Percentiles rank a stretch among this genome's conserved stretches.
Evolutionary conservation across 768 basidiomycete genomes (phyloP).

Genomic region (Suillus discolor): DNA sequence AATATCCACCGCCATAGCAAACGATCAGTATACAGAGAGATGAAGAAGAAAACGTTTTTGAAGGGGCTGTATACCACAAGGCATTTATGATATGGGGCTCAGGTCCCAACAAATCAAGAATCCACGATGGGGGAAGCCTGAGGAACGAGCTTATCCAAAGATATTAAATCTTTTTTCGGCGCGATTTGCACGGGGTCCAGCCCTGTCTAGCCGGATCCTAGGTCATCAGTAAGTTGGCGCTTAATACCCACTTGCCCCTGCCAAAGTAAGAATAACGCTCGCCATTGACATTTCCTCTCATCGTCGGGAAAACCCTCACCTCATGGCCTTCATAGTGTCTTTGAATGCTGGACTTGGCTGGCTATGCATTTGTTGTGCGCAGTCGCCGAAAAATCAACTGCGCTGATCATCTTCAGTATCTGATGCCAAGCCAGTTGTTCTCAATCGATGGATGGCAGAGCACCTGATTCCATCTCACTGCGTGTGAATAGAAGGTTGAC

Average conservation of each 20-base stretch:
- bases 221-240: not conserved
- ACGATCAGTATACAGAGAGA: not conserved
- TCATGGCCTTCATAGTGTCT: not conserved
- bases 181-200: not conserved
- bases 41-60: not conserved
- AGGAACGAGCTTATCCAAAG: not conserved
- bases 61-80: not conserved
- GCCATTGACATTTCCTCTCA: not conserved
- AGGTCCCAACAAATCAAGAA: constrained; percentile 4
- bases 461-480: too few relatives aligned
- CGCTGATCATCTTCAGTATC: not conserved
- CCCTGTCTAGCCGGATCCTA: not conserved
- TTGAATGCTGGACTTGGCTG: not conserved
- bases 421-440: not conserved
- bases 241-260: not conserved
- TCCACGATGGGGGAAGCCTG: not conserved
- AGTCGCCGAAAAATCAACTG: not conserved
- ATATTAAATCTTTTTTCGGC: not conserved
- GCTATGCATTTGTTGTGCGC: not conserved
- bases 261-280: not conserved
- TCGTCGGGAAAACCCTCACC: not conserved
- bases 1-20: constrained; percentile 7
- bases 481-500: too few relatives aligned
- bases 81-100: not conserved
- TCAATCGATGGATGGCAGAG: too few relatives aligned